These are phyloP conservation scores for Amaranthus cruentus DNA, from an alignment of 148 eudicot species.

Conservation along the genomic window DNA sequence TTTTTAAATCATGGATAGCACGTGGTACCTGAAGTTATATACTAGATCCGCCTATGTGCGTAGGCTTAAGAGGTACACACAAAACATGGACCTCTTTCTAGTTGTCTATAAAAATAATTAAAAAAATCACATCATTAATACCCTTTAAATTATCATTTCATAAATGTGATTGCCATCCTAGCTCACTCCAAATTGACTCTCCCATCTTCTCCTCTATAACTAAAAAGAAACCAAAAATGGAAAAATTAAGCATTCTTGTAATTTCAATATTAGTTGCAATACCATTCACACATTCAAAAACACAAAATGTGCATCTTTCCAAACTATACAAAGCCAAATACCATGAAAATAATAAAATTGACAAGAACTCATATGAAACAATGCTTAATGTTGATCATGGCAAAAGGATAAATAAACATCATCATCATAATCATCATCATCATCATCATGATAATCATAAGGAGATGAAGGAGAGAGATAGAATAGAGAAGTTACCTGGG, in stretches of 20 bases:
- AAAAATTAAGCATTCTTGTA: not conserved
- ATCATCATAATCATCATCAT: not conserved
- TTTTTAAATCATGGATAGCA: too few relatives aligned
- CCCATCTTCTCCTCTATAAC: not conserved
- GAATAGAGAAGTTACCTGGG: constrained; percentile 46
- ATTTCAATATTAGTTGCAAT: not conserved
- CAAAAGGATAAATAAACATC: not conserved
- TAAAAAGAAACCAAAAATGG: constrained; percentile 1
- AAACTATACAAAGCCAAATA: constrained; percentile 22
- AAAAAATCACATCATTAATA: not conserved
- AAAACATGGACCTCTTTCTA: too few relatives aligned
- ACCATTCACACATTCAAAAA: constrained; percentile 10
- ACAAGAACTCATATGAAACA: constrained; percentile 14
- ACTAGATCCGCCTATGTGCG: too few relatives aligned
- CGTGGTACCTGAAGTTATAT: too few relatives aligned
- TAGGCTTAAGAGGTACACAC: too few relatives aligned
- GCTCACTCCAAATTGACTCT: not conserved
- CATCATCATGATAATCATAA: not conserved
- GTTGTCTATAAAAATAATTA: not conserved
- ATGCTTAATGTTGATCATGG: not conserved
- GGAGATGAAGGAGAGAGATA: constrained; percentile 38
- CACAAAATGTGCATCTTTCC: constrained; percentile 16
- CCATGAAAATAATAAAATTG: constrained; percentile 3
- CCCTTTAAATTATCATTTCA: not conserved
- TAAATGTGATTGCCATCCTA: not conserved